Conservation (phyloP, 2,329 filamentous ascomycete genomes). For the Neofusicoccum laricinum region DNA sequence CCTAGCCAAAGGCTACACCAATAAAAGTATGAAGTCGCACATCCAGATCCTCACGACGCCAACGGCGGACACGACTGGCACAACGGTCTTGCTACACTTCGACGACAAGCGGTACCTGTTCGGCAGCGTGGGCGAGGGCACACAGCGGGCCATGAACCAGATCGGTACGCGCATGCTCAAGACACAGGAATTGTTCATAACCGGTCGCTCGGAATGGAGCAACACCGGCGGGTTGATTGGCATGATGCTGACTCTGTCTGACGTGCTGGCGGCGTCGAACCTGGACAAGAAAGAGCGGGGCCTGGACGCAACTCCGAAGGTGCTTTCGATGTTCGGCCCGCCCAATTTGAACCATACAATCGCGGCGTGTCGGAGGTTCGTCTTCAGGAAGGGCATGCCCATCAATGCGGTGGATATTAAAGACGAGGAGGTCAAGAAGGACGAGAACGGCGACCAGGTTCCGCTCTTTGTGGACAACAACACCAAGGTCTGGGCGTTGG, state of each 20-base stretch:
- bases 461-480: conserved; percentile 55
- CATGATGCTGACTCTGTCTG: conserved; percentile 79
- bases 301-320: conserved; percentile 21
- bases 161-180: conserved; percentile 63
- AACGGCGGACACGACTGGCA: conserved; percentile 83
- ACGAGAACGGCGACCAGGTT: conserved; percentile 53
- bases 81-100: conserved; percentile 73
- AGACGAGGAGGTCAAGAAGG: conserved; percentile 25
- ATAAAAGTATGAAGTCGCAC: conserved; percentile 30
- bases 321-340: conserved; percentile 66
- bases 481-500: conserved; percentile 82
- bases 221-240: conserved; percentile 80
- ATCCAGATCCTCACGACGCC: conserved; percentile 77
- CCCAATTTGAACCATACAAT: conserved; percentile 77
- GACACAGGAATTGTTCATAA: conserved; percentile 76
- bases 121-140: conserved; percentile 78
- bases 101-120: conserved; percentile 82
- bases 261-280: conserved; percentile 53
- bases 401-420: conserved; percentile 67
- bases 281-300: conserved; percentile 35
- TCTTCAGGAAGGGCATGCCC: conserved; percentile 80
- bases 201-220: conserved; percentile 72
- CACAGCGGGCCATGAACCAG: conserved; percentile 72
- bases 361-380: conserved; percentile 78
- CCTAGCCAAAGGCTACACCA: neutral